Conservation (phyloP, 352 stramenopile genomes). For the Pythium coloratum region DNA sequence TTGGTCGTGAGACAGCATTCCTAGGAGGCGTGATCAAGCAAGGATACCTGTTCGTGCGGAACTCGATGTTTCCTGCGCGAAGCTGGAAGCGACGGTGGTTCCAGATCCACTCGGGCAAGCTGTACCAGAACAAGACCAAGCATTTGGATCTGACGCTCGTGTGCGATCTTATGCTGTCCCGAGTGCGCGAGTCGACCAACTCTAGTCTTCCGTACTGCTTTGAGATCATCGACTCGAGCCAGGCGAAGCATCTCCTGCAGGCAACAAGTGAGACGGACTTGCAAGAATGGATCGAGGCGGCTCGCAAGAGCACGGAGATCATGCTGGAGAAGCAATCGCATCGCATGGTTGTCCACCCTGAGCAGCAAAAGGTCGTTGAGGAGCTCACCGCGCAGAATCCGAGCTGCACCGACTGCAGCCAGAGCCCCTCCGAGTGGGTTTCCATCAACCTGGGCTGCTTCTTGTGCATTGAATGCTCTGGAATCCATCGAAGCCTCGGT, state of each 20-base stretch:
- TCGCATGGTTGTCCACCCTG: conserved; percentile 77
- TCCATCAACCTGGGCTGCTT: conserved; percentile 96
- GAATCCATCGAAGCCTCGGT: conserved; percentile 95
- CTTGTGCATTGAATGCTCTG: conserved; percentile 97
- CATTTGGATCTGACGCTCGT: conserved; percentile 77
- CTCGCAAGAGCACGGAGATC: conserved; percentile 74
- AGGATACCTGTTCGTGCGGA: conserved; percentile 85
- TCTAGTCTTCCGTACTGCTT: conserved; percentile 72
- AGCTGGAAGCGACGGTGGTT: conserved; percentile 89
- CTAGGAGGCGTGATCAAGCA: conserved; percentile 61
- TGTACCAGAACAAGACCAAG: conserved; percentile 81
- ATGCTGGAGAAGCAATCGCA: conserved; percentile 85
- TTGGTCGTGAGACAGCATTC: conserved; percentile 39
- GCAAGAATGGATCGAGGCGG: conserved; percentile 81
- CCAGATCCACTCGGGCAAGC: conserved; percentile 83
- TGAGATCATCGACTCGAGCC: conserved; percentile 83
- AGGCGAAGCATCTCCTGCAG: conserved; percentile 76
- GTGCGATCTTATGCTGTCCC: conserved; percentile 81
- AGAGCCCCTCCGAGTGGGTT: conserved; percentile 91
- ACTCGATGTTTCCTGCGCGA: conserved; percentile 74
- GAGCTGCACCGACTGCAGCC: conserved; percentile 71
- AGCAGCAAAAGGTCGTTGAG: conserved; percentile 70
- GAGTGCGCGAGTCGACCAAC: conserved; percentile 57
- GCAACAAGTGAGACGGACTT: conserved; percentile 73
- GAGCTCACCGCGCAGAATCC: conserved; percentile 59